These are phyloP conservation scores for Candida endomychidarum DNA, from an alignment of 805 yeast genomes.

Conservation along the genomic window DNA sequence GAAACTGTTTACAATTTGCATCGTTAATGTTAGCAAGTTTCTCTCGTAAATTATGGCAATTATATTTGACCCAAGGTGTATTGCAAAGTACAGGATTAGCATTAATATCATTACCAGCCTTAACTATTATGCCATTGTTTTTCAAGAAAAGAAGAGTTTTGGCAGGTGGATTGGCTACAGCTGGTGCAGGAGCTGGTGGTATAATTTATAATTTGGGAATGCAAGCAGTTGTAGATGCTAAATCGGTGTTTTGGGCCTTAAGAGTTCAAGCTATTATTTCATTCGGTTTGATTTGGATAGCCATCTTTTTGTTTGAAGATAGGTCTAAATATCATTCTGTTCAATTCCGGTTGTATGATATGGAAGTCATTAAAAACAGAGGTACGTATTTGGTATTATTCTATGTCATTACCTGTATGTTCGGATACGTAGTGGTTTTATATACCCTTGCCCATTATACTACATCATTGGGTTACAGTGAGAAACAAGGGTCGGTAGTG, in stretches of 20 bases:
- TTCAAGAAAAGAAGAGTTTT: constrained; percentile 60
- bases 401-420: constrained; percentile 47
- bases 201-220: constrained; percentile 47
- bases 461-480: constrained; percentile 53
- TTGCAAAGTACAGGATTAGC: constrained; percentile 60
- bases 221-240: constrained; percentile 38
- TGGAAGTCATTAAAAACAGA: constrained; percentile 33
- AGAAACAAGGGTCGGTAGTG: constrained; percentile 54
- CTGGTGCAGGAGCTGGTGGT: constrained; percentile 56
- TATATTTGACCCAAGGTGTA: constrained; percentile 67
- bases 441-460: constrained; percentile 62
- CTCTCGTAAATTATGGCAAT: constrained; percentile 59
- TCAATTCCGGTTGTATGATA: constrained; percentile 38
- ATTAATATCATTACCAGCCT: constrained; percentile 55
- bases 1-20: constrained; percentile 49
- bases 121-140: constrained; percentile 65
- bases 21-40: constrained; percentile 62
- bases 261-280: constrained; percentile 45
- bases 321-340: constrained; percentile 15
- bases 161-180: constrained; percentile 45
- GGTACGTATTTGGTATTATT: constrained; percentile 44
- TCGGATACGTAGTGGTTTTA: constrained; percentile 60
- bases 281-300: constrained; percentile 23
- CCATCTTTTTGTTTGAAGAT: constrained; percentile 17
- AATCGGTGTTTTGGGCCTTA: constrained; percentile 49